phyloP scores from a whole-genome alignment of 768 basidiomycete species.

The Tricholoma terreum region DNA sequence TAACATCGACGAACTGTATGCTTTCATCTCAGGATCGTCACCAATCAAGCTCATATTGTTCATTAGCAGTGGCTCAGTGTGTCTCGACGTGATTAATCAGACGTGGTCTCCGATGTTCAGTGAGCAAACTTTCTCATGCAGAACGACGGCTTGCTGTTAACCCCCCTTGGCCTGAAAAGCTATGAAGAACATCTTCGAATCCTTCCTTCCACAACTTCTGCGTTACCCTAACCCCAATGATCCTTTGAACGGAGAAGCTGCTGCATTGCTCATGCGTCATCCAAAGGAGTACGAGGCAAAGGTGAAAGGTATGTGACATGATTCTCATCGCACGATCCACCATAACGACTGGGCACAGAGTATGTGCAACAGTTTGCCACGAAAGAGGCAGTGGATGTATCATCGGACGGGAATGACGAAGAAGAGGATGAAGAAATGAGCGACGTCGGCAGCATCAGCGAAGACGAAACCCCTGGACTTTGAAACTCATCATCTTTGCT shows the following conservation, averaged over 20 bases:
- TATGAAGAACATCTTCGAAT: conserved; percentile 99
- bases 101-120: conserved; percentile 99
- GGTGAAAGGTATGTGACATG: conserved; percentile 68
- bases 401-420: conserved; percentile 55
- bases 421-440: conserved; percentile 88
- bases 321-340: neutral
- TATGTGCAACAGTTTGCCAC: conserved; percentile 96
- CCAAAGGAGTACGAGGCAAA: conserved; percentile 93
- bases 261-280: conserved; percentile 94
- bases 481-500: neutral
- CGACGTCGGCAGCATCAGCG: conserved; percentile 80
- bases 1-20: conserved; percentile 97
- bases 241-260: conserved; percentile 96
- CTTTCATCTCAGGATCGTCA: conserved; percentile 15
- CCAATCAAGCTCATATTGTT: conserved; percentile 6
- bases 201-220: conserved; percentile 93
- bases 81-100: conserved; percentile 98
- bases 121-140: conserved; percentile 38
- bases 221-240: conserved; percentile 99
- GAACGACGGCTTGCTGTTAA: neutral
- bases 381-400: conserved; percentile 82
- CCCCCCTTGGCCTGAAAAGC: conserved; percentile 44
- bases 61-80: conserved; percentile 91
- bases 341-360: conserved; percentile 49
- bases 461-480: conserved; percentile 42